Evolutionary conservation across 345 rosid genomes (phyloP), one percentile per base, ranked within the genome.

Genomic region (Pistacia atlantica): DNA sequence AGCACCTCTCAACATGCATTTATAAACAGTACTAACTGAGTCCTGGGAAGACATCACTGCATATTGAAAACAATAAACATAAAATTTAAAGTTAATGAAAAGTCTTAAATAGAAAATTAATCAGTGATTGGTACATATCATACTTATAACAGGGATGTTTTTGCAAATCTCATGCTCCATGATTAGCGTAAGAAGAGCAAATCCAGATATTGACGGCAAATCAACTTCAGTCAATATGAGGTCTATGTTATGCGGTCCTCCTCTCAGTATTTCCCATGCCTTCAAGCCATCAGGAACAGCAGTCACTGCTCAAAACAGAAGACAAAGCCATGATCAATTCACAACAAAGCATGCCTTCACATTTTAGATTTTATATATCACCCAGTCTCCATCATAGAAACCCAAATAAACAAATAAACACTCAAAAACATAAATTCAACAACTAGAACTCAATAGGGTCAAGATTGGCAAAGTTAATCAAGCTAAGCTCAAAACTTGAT

Each of bases 1-100:
- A 48, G 98, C 94, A 77, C 98, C 99, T 83, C 87, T 92, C 89
- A 90, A 76, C 97, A 96, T 92, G 77, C 99, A 96, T 73, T 89
- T 96, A 73, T 92, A 96, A 65, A 96, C 99, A 0, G 93, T 89
- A 79, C 89, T 85, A 64, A 93, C 81, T 31, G 98, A 90, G 82
- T 96, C 97, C 74, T 92, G 88, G 0, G 87, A 80, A 22, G 99
- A 96, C 99, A 96, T 96, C 99, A 96, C 99, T 96, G 90, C 86
- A 77, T n/a, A 79, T 72, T 35, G 33, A 83, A 38, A 60, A 31
- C 33, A 54, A 65, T 22, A 37, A 65, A 67, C 75, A 54, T 10
- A 20, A 73, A 14, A 38, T 37, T 65, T 70, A 49, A 62, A 69
- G 14, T 20, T 58, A 56, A 65, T 65, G 56, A 22, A 18, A 45